phyloP scores from a whole-genome alignment of 1,284 basidiomycete genomes.

The Ceratobasidium sp. region DNA sequence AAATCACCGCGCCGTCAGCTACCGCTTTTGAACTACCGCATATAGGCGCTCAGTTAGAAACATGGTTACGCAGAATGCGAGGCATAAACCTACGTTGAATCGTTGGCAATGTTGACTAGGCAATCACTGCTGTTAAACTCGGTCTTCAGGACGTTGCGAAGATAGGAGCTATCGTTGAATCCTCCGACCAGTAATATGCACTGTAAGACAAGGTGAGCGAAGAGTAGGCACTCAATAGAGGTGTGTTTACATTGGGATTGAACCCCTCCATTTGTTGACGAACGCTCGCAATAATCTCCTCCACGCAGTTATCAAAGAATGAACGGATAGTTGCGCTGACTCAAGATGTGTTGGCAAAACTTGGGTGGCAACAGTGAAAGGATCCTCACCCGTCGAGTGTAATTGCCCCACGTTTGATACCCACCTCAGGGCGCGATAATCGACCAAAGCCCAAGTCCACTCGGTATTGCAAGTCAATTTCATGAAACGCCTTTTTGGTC shows the following conservation, averaged over 20 bases:
- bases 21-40: slow-evolving; percentile 34
- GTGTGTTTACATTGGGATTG: neutral
- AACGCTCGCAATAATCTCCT: slow-evolving; percentile 4
- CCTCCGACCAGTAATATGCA: slow-evolving; percentile 31
- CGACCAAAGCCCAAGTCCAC: neutral
- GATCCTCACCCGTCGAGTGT: neutral
- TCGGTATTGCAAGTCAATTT: neutral
- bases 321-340: neutral
- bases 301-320: slow-evolving; percentile 29
- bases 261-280: neutral
- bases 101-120: slow-evolving; percentile 10
- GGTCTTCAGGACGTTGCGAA: neutral
- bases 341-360: too few species aligned
- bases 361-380: neutral
- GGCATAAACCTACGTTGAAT: slow-evolving; percentile 30
- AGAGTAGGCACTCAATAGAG: neutral
- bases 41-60: too few species aligned
- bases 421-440: neutral
- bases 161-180: slow-evolving; percentile 28
- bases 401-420: neutral
- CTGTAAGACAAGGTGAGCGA: neutral
- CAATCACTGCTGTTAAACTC: neutral
- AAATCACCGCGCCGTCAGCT: slow-evolving; percentile 42
- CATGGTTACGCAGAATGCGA: too few species aligned
- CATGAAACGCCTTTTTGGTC: neutral